Base-by-base conservation (phyloP, 2,329 filamentous ascomycete species). In the Alternaria atra region DNA sequence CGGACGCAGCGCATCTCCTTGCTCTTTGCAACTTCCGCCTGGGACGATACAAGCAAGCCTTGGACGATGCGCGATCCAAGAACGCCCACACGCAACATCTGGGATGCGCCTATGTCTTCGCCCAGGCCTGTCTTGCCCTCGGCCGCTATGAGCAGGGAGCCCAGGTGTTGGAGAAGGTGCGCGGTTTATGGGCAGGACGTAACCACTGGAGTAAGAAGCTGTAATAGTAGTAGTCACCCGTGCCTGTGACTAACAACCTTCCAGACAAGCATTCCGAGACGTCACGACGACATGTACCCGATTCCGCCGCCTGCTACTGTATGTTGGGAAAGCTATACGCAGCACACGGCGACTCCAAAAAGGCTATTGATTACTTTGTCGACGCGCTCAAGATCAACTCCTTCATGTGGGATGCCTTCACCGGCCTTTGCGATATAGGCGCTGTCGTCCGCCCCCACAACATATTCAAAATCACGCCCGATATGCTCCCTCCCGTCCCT, bases 401-500 rank as follows among this genome's bases (percentile, higher is more conserved):
- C 1, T 94, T 98, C 79, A 95, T 97, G 87, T 99, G 95, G 95
- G 95, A 99, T 83, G 94, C 94, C 0, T 98, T 98, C 72, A 89
- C 90, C 23, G 90, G 88, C 15, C 85, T 99, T 7, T 97, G 94
- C 76, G 93, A 97, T 74, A 92, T 87, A 43, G 88, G 87, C 82
- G 90, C 93, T 44, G 89, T 89, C 67, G 85, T 98, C 55, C 89
- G 91, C 57, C 89, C 95, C 9, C 86, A 89, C 27, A 97, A 96
- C 72, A 91, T 97, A 64, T 99, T 97, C 81, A 93, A 89, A 75
- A 81, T 91, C 69, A 92, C 86, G 15, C 81, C 85, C 23, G 89
- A 91, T 64, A 85, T 91, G 79, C 79, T 86, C 55, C 73, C 72
- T 2, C 77, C 76, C 39, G 69, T 77, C 6, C 68, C 72, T 42